phyloP scores from a whole-genome alignment of 768 basidiomycete genomes.

The Coprinopsis sp. region DNA sequence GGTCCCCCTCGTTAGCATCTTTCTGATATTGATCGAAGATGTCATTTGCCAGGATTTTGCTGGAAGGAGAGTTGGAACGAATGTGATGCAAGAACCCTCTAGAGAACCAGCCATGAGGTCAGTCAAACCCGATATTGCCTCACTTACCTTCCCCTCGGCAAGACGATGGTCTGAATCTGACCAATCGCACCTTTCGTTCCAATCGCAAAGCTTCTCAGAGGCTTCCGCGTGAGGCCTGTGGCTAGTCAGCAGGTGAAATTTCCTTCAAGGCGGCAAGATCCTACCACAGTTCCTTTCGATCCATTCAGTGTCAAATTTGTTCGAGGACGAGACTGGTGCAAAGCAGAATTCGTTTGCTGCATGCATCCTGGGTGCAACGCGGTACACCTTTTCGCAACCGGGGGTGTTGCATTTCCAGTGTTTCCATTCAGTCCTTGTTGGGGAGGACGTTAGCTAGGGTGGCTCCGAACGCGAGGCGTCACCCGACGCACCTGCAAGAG shows the following conservation, averaged over 20 bases:
- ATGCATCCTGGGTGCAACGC: slow-evolving; percentile 25
- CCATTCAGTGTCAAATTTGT: slow-evolving; percentile 27
- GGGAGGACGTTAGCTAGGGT: slow-evolving; percentile 3
- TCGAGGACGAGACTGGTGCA: slow-evolving; percentile 24
- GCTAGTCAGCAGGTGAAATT: background rate
- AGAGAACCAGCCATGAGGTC: background rate
- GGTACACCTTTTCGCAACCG: slow-evolving; percentile 16
- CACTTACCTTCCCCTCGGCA: slow-evolving; percentile 44
- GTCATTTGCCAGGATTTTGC: slow-evolving; percentile 44
- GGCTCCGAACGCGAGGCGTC: background rate
- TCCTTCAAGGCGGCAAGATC: background rate
- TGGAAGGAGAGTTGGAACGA: slow-evolving; percentile 33
- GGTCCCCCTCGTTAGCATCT: slow-evolving; percentile 49
- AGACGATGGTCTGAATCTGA: slow-evolving; percentile 40
- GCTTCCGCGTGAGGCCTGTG: slow-evolving; percentile 27
- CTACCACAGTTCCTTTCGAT: slow-evolving; percentile 30
- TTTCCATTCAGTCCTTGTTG: slow-evolving; percentile 65
- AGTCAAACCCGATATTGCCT: background rate
- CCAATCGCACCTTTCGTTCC: slow-evolving; percentile 19
- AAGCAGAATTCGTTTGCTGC: slow-evolving; percentile 32
- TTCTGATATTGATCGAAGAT: slow-evolving; percentile 66
- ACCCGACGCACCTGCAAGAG: slow-evolving; percentile 56
- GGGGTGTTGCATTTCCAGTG: slow-evolving; percentile 54
- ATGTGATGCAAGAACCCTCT: slow-evolving; percentile 67
- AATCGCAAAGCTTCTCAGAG: slow-evolving; percentile 18